Percentiles rank a stretch among this genome's conserved stretches.
These are phyloP conservation scores for Glomus cerebriforme DNA, from an alignment of 192 early-diverging fungal genomes.

Conservation along the genomic window DNA sequence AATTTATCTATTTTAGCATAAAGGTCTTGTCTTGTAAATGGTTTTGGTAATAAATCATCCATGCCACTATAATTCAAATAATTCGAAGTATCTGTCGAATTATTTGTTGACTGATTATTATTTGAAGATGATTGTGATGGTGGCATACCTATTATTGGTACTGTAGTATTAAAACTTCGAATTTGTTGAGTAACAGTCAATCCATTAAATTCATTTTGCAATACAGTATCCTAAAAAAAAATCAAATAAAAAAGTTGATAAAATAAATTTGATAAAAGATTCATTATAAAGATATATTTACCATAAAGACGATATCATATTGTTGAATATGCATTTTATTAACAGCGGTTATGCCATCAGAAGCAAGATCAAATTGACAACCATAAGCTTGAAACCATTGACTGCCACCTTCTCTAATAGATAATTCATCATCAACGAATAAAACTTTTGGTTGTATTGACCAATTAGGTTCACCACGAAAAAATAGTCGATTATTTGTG, in stretches of 20 bases:
- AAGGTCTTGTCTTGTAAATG: slow-evolving; percentile 54
- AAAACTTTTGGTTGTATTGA: slow-evolving; percentile 56
- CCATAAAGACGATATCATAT: slow-evolving; percentile 76
- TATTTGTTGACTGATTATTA: slow-evolving; percentile 41
- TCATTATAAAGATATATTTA: slow-evolving; percentile 18
- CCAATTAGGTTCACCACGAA: slow-evolving; percentile 39
- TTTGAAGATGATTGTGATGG: slow-evolving; percentile 18
- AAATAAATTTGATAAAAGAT: slow-evolving; percentile 1
- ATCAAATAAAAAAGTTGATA: not conserved
- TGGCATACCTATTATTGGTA: slow-evolving; percentile 77
- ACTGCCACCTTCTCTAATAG: slow-evolving; percentile 47
- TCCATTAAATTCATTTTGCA: slow-evolving; percentile 69
- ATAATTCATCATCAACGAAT: slow-evolving; percentile 69
- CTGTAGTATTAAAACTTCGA: slow-evolving; percentile 65
- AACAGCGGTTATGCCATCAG: slow-evolving; percentile 68
- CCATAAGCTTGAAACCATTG: slow-evolving; percentile 62
- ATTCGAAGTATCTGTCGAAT: slow-evolving; percentile 52
- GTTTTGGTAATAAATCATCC: slow-evolving; percentile 73
- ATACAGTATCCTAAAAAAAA: slow-evolving; percentile 61
- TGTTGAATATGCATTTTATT: slow-evolving; percentile 58
- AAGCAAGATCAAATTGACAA: slow-evolving; percentile 65
- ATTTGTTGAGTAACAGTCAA: slow-evolving; percentile 65
- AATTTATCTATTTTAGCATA: slow-evolving; percentile 57
- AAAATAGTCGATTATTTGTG: slow-evolving; percentile 4
- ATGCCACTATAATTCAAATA: slow-evolving; percentile 67